Percentiles rank a stretch among this genome's conserved stretches.
phyloP scores from a whole-genome alignment of 2,329 filamentous ascomycete species.

The Dothiorella sarmentorum region DNA sequence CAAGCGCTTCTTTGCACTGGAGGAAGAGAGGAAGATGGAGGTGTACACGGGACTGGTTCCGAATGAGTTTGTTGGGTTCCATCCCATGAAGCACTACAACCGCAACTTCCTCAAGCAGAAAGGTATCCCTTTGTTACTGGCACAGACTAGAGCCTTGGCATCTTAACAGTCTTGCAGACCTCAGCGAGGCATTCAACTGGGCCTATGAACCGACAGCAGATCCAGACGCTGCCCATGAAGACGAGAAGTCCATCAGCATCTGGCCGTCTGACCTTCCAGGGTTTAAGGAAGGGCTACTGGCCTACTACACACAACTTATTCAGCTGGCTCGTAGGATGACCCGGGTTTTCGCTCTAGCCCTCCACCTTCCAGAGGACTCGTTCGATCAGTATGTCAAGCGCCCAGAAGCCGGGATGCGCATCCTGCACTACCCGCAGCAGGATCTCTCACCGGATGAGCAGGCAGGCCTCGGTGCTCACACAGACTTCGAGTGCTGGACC shows the following conservation, averaged over 20 bases:
- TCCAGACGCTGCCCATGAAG: slow-evolving; percentile 19
- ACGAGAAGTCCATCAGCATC: slow-evolving; percentile 26
- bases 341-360: slow-evolving; percentile 38
- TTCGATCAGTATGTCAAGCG: slow-evolving; percentile 39
- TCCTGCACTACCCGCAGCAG: slow-evolving; percentile 42
- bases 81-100: slow-evolving; percentile 43
- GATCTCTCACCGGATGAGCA: slow-evolving; percentile 27
- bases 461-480: slow-evolving; percentile 42
- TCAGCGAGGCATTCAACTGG: slow-evolving; percentile 31
- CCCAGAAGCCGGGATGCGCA: slow-evolving; percentile 43
- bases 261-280: slow-evolving; percentile 32
- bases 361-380: slow-evolving; percentile 37
- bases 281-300: slow-evolving; percentile 37
- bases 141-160: slow-evolving; percentile 22
- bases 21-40: slow-evolving; percentile 46
- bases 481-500: slow-evolving; percentile 44
- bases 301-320: slow-evolving; percentile 37
- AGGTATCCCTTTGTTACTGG: slow-evolving; percentile 39
- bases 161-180: slow-evolving; percentile 20
- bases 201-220: slow-evolving; percentile 24
- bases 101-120: slow-evolving; percentile 48
- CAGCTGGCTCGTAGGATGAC: slow-evolving; percentile 37
- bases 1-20: slow-evolving; percentile 43
- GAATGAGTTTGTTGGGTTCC: slow-evolving; percentile 36
- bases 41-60: slow-evolving; percentile 43